Evolutionary conservation across 331 rosid species (phyloP).

Genomic region (Ulmus americana): DNA sequence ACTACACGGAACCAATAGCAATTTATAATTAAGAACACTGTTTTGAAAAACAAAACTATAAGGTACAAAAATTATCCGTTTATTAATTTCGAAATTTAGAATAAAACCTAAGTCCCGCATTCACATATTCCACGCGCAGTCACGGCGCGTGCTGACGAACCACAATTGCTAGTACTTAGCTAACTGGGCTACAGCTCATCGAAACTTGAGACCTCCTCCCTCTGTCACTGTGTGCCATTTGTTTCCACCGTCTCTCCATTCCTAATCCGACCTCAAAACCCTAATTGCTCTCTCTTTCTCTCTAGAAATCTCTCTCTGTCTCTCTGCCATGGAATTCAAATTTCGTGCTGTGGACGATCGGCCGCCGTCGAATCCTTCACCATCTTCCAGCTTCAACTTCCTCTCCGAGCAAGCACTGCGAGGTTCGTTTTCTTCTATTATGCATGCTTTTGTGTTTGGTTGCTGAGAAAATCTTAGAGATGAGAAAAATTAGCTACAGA

Average conservation of each 20-base stretch:
- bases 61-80: too few species aligned
- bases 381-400: conserved; percentile 10
- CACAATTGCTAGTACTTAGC: too few species aligned
- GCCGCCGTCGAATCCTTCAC: conserved; percentile 8
- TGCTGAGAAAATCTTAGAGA: not conserved
- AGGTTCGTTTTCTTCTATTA: conserved; percentile 26
- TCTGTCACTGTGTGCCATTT: too few species aligned
- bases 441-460: not conserved
- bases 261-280: not conserved
- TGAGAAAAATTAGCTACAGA: not conserved
- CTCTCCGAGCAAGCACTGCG: conserved; percentile 11
- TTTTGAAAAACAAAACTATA: too few species aligned
- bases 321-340: conserved; percentile 44
- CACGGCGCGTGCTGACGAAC: not conserved
- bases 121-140: not conserved
- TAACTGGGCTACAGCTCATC: not conserved
- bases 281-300: not conserved
- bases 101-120: not conserved
- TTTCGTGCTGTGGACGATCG: conserved; percentile 35
- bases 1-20: too few species aligned
- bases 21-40: too few species aligned
- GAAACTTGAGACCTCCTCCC: not conserved
- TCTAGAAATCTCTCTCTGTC: not conserved
- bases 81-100: too few species aligned
- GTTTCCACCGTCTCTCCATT: too few species aligned